Conservation (phyloP, 768 basidiomycete genomes). For the Tricholoma matsutake region DNA sequence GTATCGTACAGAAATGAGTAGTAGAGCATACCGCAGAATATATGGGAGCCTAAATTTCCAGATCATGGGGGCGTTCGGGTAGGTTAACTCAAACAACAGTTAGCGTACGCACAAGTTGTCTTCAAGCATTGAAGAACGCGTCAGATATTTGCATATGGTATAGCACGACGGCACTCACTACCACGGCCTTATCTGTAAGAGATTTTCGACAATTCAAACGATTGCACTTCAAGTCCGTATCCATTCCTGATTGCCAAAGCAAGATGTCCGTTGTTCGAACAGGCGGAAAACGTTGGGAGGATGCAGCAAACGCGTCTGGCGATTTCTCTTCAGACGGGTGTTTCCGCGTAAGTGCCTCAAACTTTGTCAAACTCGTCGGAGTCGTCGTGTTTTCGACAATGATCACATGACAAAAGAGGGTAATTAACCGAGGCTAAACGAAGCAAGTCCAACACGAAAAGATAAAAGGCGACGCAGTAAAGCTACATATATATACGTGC, state of each 20-base stretch:
- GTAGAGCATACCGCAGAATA: conserved; percentile 65
- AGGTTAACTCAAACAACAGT: conserved; percentile 12
- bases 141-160: not conserved
- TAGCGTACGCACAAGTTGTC: conserved; percentile 23
- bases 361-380: no score
- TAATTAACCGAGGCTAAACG: not conserved
- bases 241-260: conserved; percentile 41
- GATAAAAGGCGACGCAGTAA: not conserved
- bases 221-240: conserved; percentile 76
- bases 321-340: not conserved
- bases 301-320: not conserved
- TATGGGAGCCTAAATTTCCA: conserved; percentile 65
- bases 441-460: not conserved
- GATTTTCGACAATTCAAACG: conserved; percentile 69
- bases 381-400: not conserved
- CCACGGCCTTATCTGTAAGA: conserved; percentile 77
- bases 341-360: no score
- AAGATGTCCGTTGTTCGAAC: not conserved
- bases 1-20: not conserved
- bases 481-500: not conserved
- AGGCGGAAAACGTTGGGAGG: not conserved
- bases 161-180: conserved; percentile 49
- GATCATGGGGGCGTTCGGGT: conserved; percentile 21
- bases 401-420: conserved; percentile 7
- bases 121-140: conserved; percentile 2